phyloP scores from a whole-genome alignment of 2,329 filamentous ascomycete genomes.

The Colletotrichum costaricense region DNA sequence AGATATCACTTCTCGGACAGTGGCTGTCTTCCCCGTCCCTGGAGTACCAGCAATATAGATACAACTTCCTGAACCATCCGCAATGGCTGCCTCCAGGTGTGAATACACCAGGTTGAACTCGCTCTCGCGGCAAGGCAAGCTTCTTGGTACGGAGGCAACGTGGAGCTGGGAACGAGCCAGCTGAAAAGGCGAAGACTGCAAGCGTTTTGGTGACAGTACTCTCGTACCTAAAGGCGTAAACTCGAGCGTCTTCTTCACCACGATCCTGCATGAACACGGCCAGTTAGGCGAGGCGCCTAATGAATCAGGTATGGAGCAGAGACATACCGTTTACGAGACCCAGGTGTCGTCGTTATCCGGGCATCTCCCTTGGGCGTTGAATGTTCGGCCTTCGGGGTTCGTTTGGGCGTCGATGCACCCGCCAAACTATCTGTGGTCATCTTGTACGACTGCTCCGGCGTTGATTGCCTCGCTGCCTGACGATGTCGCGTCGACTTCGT shows the following conservation, averaged over 20 bases:
- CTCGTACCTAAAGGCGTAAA: slow-evolving; percentile 96
- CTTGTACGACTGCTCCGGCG: slow-evolving; percentile 45
- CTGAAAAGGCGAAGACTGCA: slow-evolving; percentile 89
- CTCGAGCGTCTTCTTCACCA: slow-evolving; percentile 89
- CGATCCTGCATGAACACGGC: slow-evolving; percentile 56
- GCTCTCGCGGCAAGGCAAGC: slow-evolving; percentile 89
- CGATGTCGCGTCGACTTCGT: slow-evolving; percentile 78
- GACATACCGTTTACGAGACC: slow-evolving; percentile 64
- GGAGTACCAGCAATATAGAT: slow-evolving; percentile 99
- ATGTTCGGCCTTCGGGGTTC: slow-evolving; percentile 35
- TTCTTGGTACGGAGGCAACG: slow-evolving; percentile 90
- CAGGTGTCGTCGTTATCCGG: slow-evolving; percentile 47
- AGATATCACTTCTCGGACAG: slow-evolving; percentile 92
- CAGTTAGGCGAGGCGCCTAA: not conserved
- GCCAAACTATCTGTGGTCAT: slow-evolving; percentile 41
- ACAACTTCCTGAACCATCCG: slow-evolving; percentile 91
- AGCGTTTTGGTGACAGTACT: slow-evolving; percentile 78
- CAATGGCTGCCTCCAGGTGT: slow-evolving; percentile 93
- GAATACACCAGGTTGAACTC: slow-evolving; percentile 95
- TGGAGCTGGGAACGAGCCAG: slow-evolving; percentile 89
- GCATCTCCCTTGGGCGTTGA: slow-evolving; percentile 27
- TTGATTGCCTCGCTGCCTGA: slow-evolving; percentile 40
- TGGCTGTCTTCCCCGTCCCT: slow-evolving; percentile 97
- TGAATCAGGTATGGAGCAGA: not conserved
- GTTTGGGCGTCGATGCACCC: slow-evolving; percentile 37